Base-by-base conservation (phyloP, 2,329 filamentous ascomycete genomes). In the Ascocoryne sarcoides region DNA sequence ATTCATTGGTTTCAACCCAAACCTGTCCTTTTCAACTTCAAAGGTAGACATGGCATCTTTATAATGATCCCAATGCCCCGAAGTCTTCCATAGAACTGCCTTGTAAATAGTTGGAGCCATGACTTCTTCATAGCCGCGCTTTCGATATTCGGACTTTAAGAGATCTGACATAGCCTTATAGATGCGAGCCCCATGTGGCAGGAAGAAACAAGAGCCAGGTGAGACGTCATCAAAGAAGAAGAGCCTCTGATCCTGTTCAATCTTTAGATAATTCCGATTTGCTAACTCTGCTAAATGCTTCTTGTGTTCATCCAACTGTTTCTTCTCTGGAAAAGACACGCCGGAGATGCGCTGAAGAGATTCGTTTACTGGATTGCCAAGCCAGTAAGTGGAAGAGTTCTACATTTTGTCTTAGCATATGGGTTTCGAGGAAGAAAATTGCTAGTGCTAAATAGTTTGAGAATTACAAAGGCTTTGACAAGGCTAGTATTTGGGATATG, bases 31-130 rank as follows among this genome's bases (percentile, higher is more conserved):
- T 62, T 95, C 89, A 23, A 82, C 68, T 40, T 78, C 71, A 53
- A 95, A 79, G n/a, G 79, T 79, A 63, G 88, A 88, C 90, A 96
- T 96, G 66, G 95, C 89, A 49, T 96, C 90, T 59, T 88, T 78
- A 69, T 95, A 92, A 60, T 90, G 79, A 45, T 83, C 77, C 89
- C 90, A 95, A 63, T 96, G 92, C 36, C 92, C 92, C 7, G 88
- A 95, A 16, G 79, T 84, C 68, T 95, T 92, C 92, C 92, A 96
- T 10, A 96, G 68, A 5, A 86, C 76, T 10, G 87, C 79, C 59
- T 95, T 94, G 70, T 83, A 98, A 82, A 96, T 93, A 67, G 92
- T 96, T 37, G 92, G 92, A 3, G 89, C 87, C 60, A 89, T 85
- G 47, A 98, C 92, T 64, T 98, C 92, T 56, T 90, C 80, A 62